Evolutionary conservation across 164 flowering plant genomes (phyloP).

Genomic region (Vitis amurensis): DNA sequence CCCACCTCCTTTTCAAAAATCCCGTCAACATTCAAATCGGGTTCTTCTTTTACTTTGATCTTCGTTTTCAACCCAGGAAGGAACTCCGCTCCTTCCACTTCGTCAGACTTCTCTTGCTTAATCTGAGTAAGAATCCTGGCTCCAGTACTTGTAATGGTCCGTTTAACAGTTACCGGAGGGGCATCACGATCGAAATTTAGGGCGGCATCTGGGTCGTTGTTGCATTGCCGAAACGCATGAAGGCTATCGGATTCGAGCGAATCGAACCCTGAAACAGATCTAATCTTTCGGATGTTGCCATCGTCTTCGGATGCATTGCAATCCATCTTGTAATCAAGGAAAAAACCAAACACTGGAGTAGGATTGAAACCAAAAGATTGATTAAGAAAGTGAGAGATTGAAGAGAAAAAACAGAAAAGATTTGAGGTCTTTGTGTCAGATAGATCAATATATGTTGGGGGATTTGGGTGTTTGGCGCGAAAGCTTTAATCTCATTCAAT

Average conservation of each 20-base stretch:
- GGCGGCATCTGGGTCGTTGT: slow-evolving; percentile 20
- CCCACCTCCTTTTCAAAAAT: background rate
- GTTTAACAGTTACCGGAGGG: slow-evolving; percentile 16
- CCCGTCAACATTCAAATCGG: slow-evolving; percentile 2
- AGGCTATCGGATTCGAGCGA: too few relatives aligned
- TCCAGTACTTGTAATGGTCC: slow-evolving; percentile 42
- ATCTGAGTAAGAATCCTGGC: slow-evolving; percentile 21
- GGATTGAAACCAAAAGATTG: too few relatives aligned
- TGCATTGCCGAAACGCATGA: background rate
- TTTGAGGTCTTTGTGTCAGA: too few relatives aligned
- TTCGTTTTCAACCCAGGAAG: background rate
- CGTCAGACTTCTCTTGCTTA: slow-evolving; percentile 12
- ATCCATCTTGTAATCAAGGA: too few relatives aligned
- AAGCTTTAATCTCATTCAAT: background rate
- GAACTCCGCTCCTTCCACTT: background rate
- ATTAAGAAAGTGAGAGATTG: too few relatives aligned
- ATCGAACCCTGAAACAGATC: too few relatives aligned
- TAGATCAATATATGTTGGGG: too few relatives aligned
- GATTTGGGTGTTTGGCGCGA: slow-evolving; percentile 4
- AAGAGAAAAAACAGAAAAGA: too few relatives aligned
- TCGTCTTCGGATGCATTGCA: too few relatives aligned
- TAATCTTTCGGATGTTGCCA: too few relatives aligned
- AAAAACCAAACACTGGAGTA: too few relatives aligned
- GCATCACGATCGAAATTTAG: slow-evolving; percentile 15
- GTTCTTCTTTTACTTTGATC: slow-evolving; percentile 9